These are phyloP conservation scores for Sordariomycetes sp. DNA, from an alignment of 2,329 filamentous ascomycete genomes.

Conservation along the genomic window DNA sequence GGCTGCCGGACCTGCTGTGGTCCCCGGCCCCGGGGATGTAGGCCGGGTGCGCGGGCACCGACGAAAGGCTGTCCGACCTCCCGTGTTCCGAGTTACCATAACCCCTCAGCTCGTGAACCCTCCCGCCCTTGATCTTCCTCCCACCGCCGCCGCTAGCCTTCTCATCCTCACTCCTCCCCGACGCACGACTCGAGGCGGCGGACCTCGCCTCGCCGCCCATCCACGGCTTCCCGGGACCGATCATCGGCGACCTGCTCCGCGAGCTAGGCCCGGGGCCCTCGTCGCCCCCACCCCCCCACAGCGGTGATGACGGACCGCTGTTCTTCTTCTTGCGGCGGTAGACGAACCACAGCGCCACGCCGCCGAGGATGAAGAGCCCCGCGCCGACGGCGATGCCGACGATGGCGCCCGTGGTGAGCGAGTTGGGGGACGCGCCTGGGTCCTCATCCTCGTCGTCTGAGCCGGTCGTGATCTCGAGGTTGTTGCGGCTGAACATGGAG, in stretches of 20 bases:
- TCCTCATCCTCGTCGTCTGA: constrained; percentile 13
- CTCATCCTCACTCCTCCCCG: constrained; percentile 13
- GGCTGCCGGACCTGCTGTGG: constrained; percentile 6
- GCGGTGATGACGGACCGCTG: constrained; percentile 7
- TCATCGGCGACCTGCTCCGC: constrained; percentile 5
- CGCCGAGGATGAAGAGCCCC: constrained; percentile 28
- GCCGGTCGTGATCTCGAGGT: constrained; percentile 28
- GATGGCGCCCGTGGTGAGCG: constrained; percentile 36
- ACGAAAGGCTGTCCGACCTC: not conserved
- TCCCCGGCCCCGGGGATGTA: constrained; percentile 29
- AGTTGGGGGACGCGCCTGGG: constrained; percentile 14
- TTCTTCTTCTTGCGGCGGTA: constrained; percentile 32
- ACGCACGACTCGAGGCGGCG: constrained; percentile 7
- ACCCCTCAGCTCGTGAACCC: not conserved
- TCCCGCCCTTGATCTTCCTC: constrained; percentile 6
- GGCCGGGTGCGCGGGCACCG: constrained; percentile 34
- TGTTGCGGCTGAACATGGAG: constrained; percentile 24
- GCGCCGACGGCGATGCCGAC: constrained; percentile 41
- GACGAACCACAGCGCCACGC: constrained; percentile 30
- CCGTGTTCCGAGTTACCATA: not conserved
- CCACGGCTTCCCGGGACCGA: not conserved
- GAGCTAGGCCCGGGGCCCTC: not conserved
- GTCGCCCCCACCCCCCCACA: not conserved
- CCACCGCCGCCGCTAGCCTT: constrained; percentile 14
- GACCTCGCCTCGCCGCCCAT: constrained; percentile 9